Evolutionary conservation across 805 yeast genomes (phyloP).

Genomic region (Teunomyces atbi): DNA sequence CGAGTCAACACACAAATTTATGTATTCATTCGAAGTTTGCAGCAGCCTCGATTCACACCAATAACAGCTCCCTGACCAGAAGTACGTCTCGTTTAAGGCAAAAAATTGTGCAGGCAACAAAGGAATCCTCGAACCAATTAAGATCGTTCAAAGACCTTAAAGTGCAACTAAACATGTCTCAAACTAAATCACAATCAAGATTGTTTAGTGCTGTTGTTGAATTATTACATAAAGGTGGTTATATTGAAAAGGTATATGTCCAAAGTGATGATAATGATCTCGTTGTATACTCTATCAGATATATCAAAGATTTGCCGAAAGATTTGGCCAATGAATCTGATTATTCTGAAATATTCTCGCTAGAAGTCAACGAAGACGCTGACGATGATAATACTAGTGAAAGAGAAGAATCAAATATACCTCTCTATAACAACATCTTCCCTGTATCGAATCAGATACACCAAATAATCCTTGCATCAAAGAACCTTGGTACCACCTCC

Average conservation of each 20-base stretch:
- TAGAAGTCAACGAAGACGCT: neutral
- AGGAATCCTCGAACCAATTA: conserved; percentile 57
- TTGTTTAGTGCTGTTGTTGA: conserved; percentile 50
- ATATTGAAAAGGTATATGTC: conserved; percentile 51
- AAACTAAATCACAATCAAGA: conserved; percentile 36
- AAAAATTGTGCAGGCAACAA: conserved; percentile 47
- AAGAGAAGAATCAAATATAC: conserved; percentile 19
- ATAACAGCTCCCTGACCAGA: conserved; percentile 21
- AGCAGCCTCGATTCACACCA: conserved; percentile 9
- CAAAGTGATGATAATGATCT: conserved; percentile 24
- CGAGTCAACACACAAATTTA: conserved; percentile 54
- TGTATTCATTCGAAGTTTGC: conserved; percentile 51
- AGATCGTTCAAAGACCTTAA: conserved; percentile 62
- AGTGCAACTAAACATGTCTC: conserved; percentile 53
- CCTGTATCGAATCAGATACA: conserved; percentile 67
- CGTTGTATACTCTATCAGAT: conserved; percentile 39
- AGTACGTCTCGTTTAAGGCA: conserved; percentile 26
- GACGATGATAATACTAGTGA: conserved; percentile 19
- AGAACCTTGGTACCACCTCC: conserved; percentile 53
- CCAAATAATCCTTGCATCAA: conserved; percentile 39
- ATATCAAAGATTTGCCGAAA: conserved; percentile 47
- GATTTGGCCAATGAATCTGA: conserved; percentile 45
- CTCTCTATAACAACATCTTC: conserved; percentile 50
- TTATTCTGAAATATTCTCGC: conserved; percentile 25
- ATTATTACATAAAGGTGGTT: conserved; percentile 44